Evolutionary conservation across 2,329 filamentous ascomycete genomes (phyloP).

Genomic region (Fusarium sambucinum): DNA sequence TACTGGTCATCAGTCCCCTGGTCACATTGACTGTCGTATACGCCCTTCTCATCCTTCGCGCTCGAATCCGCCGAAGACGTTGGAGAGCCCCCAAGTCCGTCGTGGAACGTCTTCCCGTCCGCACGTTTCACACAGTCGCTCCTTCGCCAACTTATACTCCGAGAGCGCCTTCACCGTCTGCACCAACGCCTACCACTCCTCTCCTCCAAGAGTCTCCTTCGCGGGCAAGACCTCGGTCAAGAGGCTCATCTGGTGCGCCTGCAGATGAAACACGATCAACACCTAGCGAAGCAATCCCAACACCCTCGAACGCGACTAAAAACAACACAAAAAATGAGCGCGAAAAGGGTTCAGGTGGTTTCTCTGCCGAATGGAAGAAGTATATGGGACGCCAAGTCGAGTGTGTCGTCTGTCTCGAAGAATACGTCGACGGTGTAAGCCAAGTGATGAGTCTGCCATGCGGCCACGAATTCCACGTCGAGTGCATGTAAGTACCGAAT

Average conservation of each 20-base stretch:
- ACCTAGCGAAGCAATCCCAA: constrained; percentile 57
- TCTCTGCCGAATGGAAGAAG: constrained; percentile 70
- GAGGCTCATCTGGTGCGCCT: constrained; percentile 71
- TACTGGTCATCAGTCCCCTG: constrained; percentile 93
- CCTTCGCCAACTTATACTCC: constrained; percentile 67
- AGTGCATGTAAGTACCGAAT: constrained; percentile 87
- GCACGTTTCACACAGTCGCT: constrained; percentile 90
- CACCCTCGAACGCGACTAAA: constrained; percentile 53
- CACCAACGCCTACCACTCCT: constrained; percentile 81
- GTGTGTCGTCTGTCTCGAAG: constrained; percentile 96
- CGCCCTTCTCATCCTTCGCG: constrained; percentile 85
- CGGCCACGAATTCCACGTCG: constrained; percentile 96
- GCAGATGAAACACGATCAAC: constrained; percentile 62
- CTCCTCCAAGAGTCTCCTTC: constrained; percentile 73
- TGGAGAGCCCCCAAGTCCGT: constrained; percentile 99
- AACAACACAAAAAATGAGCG: constrained; percentile 54
- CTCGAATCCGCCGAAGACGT: constrained; percentile 86
- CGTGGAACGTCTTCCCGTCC: constrained; percentile 92
- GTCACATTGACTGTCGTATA: constrained; percentile 95
- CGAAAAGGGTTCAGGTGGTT: constrained; percentile 61
- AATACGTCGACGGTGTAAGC: constrained; percentile 94
- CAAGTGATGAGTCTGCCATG: constrained; percentile 97
- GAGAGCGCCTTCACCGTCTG: constrained; percentile 71
- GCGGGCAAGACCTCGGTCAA: constrained; percentile 71
- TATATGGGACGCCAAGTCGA: constrained; percentile 80